Evolutionary conservation across 441 rosid genomes (phyloP).

Genomic region (Gossypium lobatum): DNA sequence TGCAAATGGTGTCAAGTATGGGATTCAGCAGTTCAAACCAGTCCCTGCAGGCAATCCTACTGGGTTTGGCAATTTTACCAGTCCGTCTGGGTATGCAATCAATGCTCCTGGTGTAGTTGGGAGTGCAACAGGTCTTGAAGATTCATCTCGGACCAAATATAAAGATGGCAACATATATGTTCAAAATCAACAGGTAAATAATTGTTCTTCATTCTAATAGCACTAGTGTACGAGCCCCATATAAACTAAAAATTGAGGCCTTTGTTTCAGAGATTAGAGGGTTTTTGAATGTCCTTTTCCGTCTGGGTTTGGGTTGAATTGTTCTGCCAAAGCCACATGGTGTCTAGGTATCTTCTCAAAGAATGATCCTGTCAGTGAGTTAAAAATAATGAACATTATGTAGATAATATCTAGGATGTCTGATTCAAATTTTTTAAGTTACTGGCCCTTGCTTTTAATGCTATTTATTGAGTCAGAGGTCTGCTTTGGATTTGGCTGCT

Average conservation of each 20-base stretch:
- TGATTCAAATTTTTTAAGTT: not conserved
- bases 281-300: not conserved
- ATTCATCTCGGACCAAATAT: constrained; percentile 77
- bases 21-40: constrained; percentile 82
- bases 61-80: constrained; percentile 71
- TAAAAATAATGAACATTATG: not conserved
- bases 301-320: not conserved
- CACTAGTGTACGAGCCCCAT: not conserved
- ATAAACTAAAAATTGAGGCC: not conserved
- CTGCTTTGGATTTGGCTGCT: not conserved
- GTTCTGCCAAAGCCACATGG: not conserved
- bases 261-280: not conserved
- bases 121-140: constrained; percentile 64
- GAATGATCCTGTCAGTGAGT: not conserved
- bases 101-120: constrained; percentile 72
- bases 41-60: constrained; percentile 63
- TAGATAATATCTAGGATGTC: not conserved
- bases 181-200: constrained; percentile 78
- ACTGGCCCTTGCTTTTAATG: not conserved
- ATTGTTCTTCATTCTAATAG: not conserved
- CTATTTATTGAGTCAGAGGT: not conserved
- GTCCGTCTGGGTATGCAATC: constrained; percentile 65
- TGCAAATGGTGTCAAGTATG: constrained; percentile 78
- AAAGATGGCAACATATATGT: constrained; percentile 73
- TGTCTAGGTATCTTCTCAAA: not conserved